A percentile compares a stretch with the other conserved stretches of the same genome.
Conservation (phyloP, 192 early-diverging fungal species). For the Linnemannia schmuckeri region DNA sequence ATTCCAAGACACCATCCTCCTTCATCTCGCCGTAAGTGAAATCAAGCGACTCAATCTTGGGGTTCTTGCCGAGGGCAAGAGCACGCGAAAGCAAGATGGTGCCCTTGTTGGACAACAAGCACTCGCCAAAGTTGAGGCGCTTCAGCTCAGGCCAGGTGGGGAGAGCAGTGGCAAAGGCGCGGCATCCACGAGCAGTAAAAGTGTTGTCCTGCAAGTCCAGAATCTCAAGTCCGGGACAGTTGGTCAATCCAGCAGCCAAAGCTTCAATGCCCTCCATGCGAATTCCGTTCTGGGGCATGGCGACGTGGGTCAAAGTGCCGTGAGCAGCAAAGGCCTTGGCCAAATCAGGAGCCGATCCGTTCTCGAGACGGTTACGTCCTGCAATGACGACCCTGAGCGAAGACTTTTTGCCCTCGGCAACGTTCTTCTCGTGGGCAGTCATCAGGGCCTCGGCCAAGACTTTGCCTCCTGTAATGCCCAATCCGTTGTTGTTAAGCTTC, state of each 20-base stretch:
- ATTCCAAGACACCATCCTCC: slow-evolving; percentile 71
- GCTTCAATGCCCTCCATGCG: slow-evolving; percentile 92
- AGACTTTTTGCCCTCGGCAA: slow-evolving; percentile 69
- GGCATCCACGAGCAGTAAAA: slow-evolving; percentile 85
- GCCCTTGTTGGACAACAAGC: slow-evolving; percentile 84
- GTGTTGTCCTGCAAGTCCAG: slow-evolving; percentile 98
- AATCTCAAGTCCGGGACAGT: slow-evolving; percentile 75
- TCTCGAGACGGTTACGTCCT: slow-evolving; percentile 96
- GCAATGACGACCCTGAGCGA: slow-evolving; percentile 86
- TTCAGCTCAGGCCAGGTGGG: slow-evolving; percentile 83
- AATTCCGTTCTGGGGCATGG: slow-evolving; percentile 98
- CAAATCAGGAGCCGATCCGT: slow-evolving; percentile 80
- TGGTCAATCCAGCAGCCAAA: slow-evolving; percentile 74
- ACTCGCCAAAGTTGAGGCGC: slow-evolving; percentile 90
- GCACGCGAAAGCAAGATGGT: slow-evolving; percentile 74
- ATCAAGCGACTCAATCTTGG: slow-evolving; percentile 72
- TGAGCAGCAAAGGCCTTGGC: slow-evolving; percentile 87
- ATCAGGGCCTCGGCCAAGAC: slow-evolving; percentile 88
- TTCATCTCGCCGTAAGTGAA: slow-evolving; percentile 95
- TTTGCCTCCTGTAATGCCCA: slow-evolving; percentile 91
- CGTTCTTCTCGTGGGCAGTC: slow-evolving; percentile 80
- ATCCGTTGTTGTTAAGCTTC: slow-evolving; percentile 97
- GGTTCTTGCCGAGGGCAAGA: slow-evolving; percentile 68
- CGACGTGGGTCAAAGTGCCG: slow-evolving; percentile 81
- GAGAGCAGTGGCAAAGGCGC: slow-evolving; percentile 83